Percentiles rank a stretch among this genome's conserved stretches.
Conservation (phyloP, 257 asterid species). For the Petrea volubilis region DNA sequence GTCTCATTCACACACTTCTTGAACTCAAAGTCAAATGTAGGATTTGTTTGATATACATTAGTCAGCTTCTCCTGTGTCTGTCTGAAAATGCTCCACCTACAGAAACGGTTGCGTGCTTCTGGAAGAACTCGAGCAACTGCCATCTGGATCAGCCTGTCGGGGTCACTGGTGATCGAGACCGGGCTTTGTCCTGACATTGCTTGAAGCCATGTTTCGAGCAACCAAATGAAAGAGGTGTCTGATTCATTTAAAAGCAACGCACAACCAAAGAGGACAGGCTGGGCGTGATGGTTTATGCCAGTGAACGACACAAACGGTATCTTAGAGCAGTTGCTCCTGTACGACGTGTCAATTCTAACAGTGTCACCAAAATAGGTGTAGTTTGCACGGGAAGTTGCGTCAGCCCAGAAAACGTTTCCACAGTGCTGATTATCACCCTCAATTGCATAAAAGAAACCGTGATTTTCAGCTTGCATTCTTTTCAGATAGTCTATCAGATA, state of each 20-base stretch:
- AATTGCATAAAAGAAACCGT: constrained; percentile 60
- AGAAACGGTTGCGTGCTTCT: constrained; percentile 54
- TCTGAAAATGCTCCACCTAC: constrained; percentile 69
- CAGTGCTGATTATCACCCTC: constrained; percentile 57
- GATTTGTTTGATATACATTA: constrained; percentile 46
- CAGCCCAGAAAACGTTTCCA: constrained; percentile 75
- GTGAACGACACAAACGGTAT: constrained; percentile 71
- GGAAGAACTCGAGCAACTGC: constrained; percentile 72
- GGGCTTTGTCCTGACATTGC: constrained; percentile 70
- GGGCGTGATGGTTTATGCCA: constrained; percentile 86
- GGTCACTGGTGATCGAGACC: constrained; percentile 63
- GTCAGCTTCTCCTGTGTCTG: constrained; percentile 68
- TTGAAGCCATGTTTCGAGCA: constrained; percentile 70
- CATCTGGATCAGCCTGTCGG: constrained; percentile 60
- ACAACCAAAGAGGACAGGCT: constrained; percentile 79
- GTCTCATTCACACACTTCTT: constrained; percentile 62
- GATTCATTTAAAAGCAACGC: constrained; percentile 69
- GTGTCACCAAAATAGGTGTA: constrained; percentile 75
- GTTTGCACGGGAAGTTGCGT: constrained; percentile 52
- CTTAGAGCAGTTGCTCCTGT: constrained; percentile 37
- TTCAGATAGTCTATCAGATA: constrained; percentile 62
- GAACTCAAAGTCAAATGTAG: constrained; percentile 60
- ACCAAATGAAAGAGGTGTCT: constrained; percentile 63
- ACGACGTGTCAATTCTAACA: constrained; percentile 62
- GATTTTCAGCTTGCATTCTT: constrained; percentile 60